These are phyloP conservation scores for Cystofilobasidium capitatum DNA, from an alignment of 768 basidiomycete species.

Conservation along the genomic window DNA sequence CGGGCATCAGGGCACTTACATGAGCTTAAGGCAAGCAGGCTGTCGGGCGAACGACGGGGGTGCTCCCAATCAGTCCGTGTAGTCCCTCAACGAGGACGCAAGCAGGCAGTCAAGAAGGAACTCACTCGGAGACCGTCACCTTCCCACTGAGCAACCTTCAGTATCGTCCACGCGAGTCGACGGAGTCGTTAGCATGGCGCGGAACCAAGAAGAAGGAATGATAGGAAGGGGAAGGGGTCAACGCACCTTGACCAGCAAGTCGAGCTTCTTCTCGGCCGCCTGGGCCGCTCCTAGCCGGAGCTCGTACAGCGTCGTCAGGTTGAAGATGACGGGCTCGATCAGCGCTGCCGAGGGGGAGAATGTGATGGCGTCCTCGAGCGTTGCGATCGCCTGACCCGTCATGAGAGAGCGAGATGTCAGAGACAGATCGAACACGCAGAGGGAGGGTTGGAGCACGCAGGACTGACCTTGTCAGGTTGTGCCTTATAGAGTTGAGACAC, in stretches of 20 bases:
- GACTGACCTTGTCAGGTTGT: conserved; percentile 6
- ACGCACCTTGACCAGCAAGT: conserved; percentile 7
- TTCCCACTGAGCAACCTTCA: conserved; percentile 7
- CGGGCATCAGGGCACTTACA: background rate
- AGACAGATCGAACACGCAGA: too few species aligned
- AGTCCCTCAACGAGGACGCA: too few species aligned
- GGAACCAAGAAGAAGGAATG: background rate
- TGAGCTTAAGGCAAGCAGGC: conserved; percentile 25
- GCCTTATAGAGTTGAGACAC: conserved; percentile 13
- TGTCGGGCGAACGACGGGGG: background rate
- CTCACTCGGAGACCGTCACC: conserved; percentile 20
- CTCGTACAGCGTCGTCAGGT: conserved; percentile 25
- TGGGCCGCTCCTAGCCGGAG: conserved; percentile 7
- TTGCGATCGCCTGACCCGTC: background rate
- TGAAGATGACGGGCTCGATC: conserved; percentile 23
- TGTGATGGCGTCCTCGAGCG: conserved; percentile 10
- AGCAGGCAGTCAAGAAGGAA: background rate
- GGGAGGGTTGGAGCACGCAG: background rate
- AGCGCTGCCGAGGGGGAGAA: conserved; percentile 7
- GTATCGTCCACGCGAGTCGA: background rate
- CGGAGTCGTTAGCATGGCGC: background rate
- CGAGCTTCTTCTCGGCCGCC: conserved; percentile 12
- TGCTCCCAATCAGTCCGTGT: too few species aligned
- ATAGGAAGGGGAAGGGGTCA: background rate
- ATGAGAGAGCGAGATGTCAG: background rate